Evolutionary conservation across 257 asterid genomes (phyloP).

Genomic region (Nicotiana undulata): DNA sequence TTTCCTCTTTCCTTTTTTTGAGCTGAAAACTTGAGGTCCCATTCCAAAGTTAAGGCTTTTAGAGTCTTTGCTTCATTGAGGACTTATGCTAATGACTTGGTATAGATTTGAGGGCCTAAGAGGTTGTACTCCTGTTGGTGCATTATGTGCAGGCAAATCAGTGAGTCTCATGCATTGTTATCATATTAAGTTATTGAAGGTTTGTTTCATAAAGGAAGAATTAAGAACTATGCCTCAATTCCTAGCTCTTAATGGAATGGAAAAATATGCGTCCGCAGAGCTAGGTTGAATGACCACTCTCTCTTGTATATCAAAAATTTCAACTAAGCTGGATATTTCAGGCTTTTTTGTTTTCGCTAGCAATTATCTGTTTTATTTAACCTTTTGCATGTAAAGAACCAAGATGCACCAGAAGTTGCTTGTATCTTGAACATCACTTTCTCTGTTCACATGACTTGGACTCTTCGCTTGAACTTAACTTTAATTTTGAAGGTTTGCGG

Average conservation of each 20-base stretch:
- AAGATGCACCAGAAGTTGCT: not conserved
- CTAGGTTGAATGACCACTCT: not conserved
- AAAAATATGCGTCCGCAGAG: not conserved
- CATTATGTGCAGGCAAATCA: slow-evolving; percentile 1
- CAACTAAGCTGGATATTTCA: not conserved
- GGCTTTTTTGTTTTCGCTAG: not conserved
- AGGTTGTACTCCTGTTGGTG: not conserved
- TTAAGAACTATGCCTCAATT: not conserved
- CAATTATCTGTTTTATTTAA: not conserved
- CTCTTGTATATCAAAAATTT: not conserved
- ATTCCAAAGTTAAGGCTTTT: not conserved
- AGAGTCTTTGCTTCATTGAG: not conserved
- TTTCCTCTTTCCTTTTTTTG: not conserved
- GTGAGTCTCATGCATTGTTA: not conserved
- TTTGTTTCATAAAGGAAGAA: not conserved
- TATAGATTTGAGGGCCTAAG: not conserved
- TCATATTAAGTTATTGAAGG: not conserved
- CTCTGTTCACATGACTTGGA: slow-evolving; percentile 13
- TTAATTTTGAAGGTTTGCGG: slow-evolving; percentile 69
- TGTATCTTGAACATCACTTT: not conserved
- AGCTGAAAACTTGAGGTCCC: slow-evolving; percentile 1
- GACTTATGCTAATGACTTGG: not conserved
- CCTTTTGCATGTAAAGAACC: not conserved
- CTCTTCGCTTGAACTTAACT: slow-evolving; percentile 16
- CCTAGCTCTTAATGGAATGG: not conserved